Evolutionary conservation across 495 filamentous ascomycete species (phyloP), one percentile per base, ranked within the genome.

Genomic region (Penicillium paxilli): DNA sequence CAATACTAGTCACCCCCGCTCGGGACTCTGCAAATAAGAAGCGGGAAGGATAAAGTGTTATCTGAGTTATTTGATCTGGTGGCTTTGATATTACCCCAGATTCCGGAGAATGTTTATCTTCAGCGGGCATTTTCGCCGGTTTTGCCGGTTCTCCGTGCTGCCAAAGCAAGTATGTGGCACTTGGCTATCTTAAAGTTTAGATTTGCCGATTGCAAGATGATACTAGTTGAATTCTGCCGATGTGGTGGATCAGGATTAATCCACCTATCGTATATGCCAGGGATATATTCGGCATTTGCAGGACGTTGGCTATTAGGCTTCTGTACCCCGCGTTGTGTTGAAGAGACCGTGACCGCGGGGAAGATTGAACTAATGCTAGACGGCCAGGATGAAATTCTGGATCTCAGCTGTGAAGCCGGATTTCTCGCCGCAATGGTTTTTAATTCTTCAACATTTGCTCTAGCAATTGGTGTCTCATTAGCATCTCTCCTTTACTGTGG

Each of bases 141-240:
- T 23, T 42, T 23, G 44, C 44, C 44, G 40, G 40, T 23, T 28
- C 44, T 28, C 44, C 23, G 22, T 11, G 28, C 7, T 23, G 3
- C 47, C 24, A n/a, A n/a, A 52, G 72, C 70, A 21, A 45, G 19
- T 10, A 10, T 32, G 30, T 12, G 7, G 42, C 9, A 45, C 11
- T 20, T 17, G 23, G 10, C 44, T 47, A 28, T 26, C 42, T 24
- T 45, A 22, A 20, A 19, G 2, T 22, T 25, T 9, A 26, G 4
- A 5, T 32, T 26, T 22, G 40, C 40, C 40, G 40, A 23, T 23
- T 19, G 2, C 23, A 23, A 20, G 6, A 9, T 23, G 5, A 0
- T n/a, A n/a, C n/a, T n/a, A n/a, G n/a, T n/a, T 4, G n/a, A 47
- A 47, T 17, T n/a, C 0, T 14, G 23, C 24, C n/a, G 19, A 5